Conservation (phyloP, 1,284 basidiomycete genomes). For the Malassezia psittaci region DNA sequence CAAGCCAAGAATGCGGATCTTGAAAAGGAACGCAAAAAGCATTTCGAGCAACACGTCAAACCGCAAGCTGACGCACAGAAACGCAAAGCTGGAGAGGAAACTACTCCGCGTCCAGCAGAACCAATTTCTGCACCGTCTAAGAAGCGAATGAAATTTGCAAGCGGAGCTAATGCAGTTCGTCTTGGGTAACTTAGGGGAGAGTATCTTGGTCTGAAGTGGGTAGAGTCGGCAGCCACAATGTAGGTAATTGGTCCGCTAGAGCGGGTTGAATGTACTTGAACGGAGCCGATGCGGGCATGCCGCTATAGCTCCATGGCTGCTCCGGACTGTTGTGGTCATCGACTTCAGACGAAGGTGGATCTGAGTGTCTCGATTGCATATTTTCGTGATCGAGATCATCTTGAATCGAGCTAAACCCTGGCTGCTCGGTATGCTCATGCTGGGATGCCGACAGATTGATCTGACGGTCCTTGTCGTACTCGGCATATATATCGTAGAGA, state of each 20-base stretch:
- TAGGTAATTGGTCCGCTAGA: slow-evolving; percentile 34
- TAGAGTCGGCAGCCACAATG: slow-evolving; percentile 35
- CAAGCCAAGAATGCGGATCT: slow-evolving; percentile 36
- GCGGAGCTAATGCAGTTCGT: slow-evolving; percentile 14
- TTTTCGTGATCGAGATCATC: too few relatives aligned
- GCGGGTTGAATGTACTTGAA: slow-evolving; percentile 41
- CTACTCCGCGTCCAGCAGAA: neutral
- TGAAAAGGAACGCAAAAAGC: slow-evolving; percentile 38
- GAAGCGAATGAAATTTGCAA: slow-evolving; percentile 13
- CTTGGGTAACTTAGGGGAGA: slow-evolving; percentile 7
- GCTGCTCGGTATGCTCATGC: too few relatives aligned
- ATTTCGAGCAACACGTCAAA: slow-evolving; percentile 40
- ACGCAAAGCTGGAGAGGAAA: slow-evolving; percentile 11
- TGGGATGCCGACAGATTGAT: too few relatives aligned
- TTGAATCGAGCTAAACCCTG: too few relatives aligned
- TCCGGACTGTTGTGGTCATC: neutral
- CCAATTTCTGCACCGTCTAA: neutral
- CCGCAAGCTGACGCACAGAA: slow-evolving; percentile 33
- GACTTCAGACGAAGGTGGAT: slow-evolving; percentile 2
- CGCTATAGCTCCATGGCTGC: slow-evolving; percentile 28
- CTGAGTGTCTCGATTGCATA: too few relatives aligned
- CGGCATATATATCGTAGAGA: slow-evolving; percentile 29
- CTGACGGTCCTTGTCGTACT: slow-evolving; percentile 14
- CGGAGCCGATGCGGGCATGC: slow-evolving; percentile 31
- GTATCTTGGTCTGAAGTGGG: neutral